Evolutionary conservation across 2,329 filamentous ascomycete species (phyloP).

Genomic region (Cladophialophora carrionii): DNA sequence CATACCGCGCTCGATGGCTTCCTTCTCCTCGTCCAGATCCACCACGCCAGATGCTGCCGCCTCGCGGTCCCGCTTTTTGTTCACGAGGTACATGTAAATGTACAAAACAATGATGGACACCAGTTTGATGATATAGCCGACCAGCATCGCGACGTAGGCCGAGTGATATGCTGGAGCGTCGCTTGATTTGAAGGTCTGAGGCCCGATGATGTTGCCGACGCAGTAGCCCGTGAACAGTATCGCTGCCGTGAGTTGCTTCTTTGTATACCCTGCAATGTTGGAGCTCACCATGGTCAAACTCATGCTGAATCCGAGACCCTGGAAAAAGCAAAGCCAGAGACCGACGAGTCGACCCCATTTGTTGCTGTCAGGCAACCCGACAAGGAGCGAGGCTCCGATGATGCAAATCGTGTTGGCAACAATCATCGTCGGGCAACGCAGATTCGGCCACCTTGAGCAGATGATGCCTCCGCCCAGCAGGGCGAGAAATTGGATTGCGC

Average conservation of each 20-base stretch:
- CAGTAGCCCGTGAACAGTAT: slow-evolving; percentile 36
- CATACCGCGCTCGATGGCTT: slow-evolving; percentile 53
- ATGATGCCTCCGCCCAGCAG: slow-evolving; percentile 57
- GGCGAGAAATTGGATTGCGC: slow-evolving; percentile 60
- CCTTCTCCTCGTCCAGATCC: slow-evolving; percentile 51
- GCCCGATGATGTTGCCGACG: slow-evolving; percentile 47
- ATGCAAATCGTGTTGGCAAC: slow-evolving; percentile 61
- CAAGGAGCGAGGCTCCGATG: slow-evolving; percentile 56
- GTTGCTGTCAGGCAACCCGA: slow-evolving; percentile 55
- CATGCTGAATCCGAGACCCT: slow-evolving; percentile 59
- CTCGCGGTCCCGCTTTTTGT: slow-evolving; percentile 58
- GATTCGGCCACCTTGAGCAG: slow-evolving; percentile 55
- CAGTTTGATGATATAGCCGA: slow-evolving; percentile 60
- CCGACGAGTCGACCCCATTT: slow-evolving; percentile 63
- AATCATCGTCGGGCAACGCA: slow-evolving; percentile 60
- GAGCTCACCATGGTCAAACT: slow-evolving; percentile 56
- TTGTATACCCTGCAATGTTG: slow-evolving; percentile 38
- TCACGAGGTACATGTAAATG: slow-evolving; percentile 59
- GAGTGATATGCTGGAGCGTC: slow-evolving; percentile 56
- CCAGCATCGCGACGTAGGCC: slow-evolving; percentile 58
- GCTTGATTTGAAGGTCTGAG: slow-evolving; percentile 55
- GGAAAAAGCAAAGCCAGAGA: slow-evolving; percentile 61
- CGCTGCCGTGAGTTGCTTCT: slow-evolving; percentile 35
- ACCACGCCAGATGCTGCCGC: slow-evolving; percentile 42
- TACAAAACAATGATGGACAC: slow-evolving; percentile 56